Percentiles rank a stretch among this genome's conserved stretches.
Conservation (phyloP, 2,329 filamentous ascomycete species). For the Monosporascus sp. region DNA sequence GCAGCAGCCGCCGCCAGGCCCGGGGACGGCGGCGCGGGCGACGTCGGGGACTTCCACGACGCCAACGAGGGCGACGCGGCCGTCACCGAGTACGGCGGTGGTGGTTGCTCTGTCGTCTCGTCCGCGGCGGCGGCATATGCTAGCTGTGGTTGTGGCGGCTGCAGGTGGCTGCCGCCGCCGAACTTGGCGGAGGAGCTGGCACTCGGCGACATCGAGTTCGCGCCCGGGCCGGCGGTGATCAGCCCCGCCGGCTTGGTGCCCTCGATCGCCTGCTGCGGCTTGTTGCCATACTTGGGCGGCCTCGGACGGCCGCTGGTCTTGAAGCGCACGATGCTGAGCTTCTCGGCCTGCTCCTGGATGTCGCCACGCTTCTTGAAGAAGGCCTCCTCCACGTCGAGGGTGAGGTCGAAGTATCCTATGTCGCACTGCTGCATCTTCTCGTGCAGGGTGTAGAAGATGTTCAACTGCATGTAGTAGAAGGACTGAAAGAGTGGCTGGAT, state of each 20-base stretch:
- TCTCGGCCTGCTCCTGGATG: conserved; percentile 79
- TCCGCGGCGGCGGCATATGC: conserved; percentile 29
- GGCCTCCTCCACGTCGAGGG: conserved; percentile 83
- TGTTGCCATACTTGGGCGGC: conserved; percentile 54
- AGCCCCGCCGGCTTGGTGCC: conserved; percentile 31
- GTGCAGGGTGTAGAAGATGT: conserved; percentile 97
- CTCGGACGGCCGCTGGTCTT: conserved; percentile 74
- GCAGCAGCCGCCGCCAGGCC: conserved; percentile 44
- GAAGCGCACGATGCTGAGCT: conserved; percentile 80
- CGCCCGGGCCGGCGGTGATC: conserved; percentile 42
- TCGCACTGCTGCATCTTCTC: conserved; percentile 97
- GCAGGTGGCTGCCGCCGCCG: neutral
- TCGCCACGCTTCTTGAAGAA: conserved; percentile 86
- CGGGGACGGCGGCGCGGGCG: conserved; percentile 20
- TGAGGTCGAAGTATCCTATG: conserved; percentile 95
- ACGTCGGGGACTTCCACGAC: conserved; percentile 27
- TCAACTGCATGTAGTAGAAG: conserved; percentile 99
- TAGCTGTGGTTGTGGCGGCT: conserved; percentile 12
- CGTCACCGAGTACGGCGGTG: conserved; percentile 64
- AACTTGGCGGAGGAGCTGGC: neutral
- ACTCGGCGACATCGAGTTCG: neutral
- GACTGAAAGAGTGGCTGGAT: conserved; percentile 96
- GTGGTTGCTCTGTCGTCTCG: conserved; percentile 52
- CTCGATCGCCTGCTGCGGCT: conserved; percentile 32
- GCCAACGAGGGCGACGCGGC: conserved; percentile 24